A percentile compares a stretch with the other conserved stretches of the same genome.
phyloP scores from a whole-genome alignment of 2,329 filamentous ascomycete species.

The Arachnomyces sp. region DNA sequence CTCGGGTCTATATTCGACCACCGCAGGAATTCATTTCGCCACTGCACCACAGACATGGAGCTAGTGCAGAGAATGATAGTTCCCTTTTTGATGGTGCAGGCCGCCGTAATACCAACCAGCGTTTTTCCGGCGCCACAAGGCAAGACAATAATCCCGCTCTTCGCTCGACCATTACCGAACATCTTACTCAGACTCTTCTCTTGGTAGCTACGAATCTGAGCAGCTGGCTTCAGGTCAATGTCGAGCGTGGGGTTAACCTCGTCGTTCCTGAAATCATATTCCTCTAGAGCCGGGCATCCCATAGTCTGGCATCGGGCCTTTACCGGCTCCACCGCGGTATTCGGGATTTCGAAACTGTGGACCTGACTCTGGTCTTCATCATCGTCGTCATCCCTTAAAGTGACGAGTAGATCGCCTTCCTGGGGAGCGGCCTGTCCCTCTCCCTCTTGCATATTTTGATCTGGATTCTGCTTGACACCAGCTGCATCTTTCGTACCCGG shows the following conservation, averaged over 20 bases:
- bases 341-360: slow-evolving; percentile 85
- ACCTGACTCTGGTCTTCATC: slow-evolving; percentile 78
- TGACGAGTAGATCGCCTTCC: slow-evolving; percentile 63
- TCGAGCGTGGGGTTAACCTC: slow-evolving; percentile 82
- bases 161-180: slow-evolving; percentile 96
- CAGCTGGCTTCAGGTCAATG: slow-evolving; percentile 83
- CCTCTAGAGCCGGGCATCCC: slow-evolving; percentile 80
- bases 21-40: slow-evolving; percentile 92
- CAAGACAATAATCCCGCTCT: slow-evolving; percentile 94
- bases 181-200: slow-evolving; percentile 98
- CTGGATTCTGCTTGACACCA: slow-evolving; percentile 66
- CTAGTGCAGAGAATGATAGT: slow-evolving; percentile 93
- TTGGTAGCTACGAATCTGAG: slow-evolving; percentile 88
- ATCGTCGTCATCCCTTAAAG: slow-evolving; percentile 66
- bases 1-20: slow-evolving; percentile 98
- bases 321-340: slow-evolving; percentile 73
- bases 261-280: slow-evolving; percentile 96
- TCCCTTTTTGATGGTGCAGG: slow-evolving; percentile 95
- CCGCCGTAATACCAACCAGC: slow-evolving; percentile 93
- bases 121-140: slow-evolving; percentile 97
- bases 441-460: slow-evolving; percentile 24
- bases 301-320: slow-evolving; percentile 85
- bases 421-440: slow-evolving; percentile 39
- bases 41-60: slow-evolving; percentile 96
- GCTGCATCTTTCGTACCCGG: slow-evolving; percentile 91